phyloP scores from a whole-genome alignment of 2,329 filamentous ascomycete species.

The Colletotrichum falcatum region DNA sequence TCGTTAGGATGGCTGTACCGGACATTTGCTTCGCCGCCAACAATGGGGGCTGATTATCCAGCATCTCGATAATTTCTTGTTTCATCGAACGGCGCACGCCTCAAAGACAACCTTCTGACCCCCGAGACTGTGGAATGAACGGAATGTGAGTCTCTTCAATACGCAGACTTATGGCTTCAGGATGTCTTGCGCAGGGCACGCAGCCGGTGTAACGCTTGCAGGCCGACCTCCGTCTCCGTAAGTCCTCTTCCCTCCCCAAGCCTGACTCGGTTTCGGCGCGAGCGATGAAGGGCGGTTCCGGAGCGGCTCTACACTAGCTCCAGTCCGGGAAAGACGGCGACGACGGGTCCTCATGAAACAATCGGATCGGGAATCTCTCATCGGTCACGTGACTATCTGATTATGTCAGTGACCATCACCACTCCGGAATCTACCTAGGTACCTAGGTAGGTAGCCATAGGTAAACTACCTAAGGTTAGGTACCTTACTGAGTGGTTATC shows the following conservation, averaged over 20 bases:
- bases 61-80: constrained; percentile 12
- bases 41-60: too few species aligned
- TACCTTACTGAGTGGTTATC: background rate
- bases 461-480: too few species aligned
- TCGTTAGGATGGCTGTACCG: constrained; percentile 16
- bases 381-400: background rate
- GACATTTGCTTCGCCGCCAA: constrained; percentile 17
- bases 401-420: background rate
- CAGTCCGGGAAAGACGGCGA: constrained; percentile 27
- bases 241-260: constrained; percentile 21
- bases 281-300: constrained; percentile 26
- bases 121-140: constrained; percentile 18
- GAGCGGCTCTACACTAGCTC: constrained; percentile 31
- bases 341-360: background rate
- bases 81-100: background rate
- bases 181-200: constrained; percentile 30
- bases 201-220: constrained; percentile 21
- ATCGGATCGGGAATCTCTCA: constrained; percentile 22
- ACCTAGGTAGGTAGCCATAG: background rate
- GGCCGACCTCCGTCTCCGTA: constrained; percentile 24
- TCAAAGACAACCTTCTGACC: constrained; percentile 3
- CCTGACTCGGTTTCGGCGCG: constrained; percentile 39
- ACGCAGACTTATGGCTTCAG: constrained; percentile 21
- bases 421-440: background rate
- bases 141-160: constrained; percentile 4